Base-by-base conservation (phyloP, 1,284 basidiomycete species). In the Pterulicium gracile region DNA sequence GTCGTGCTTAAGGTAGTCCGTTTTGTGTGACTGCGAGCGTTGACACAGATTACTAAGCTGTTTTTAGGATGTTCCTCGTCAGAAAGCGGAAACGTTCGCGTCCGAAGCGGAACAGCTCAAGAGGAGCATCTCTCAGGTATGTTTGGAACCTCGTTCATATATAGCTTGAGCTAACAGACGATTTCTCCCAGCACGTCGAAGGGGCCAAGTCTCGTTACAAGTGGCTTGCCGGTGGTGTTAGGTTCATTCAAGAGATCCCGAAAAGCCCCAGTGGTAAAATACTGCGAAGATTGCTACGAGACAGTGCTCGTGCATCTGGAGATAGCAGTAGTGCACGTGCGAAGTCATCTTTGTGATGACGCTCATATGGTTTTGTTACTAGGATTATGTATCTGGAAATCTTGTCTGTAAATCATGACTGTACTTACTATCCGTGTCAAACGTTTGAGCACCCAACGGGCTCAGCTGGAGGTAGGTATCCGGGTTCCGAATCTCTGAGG, bases 251-350 rank as follows among this genome's bases (percentile, higher is more conserved):
- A 41, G 62, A 56, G 0, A 77, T 88, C 44, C 84, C 84, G 3
- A 88, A 81, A 68, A 85, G 79, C 54, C 77, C 83, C 4, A 80
- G 77, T 36, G 82, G 82, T 23, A 84, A 84, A 59, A 67, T 84
- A 4, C 53, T 75, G 34, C 55, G 74, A 17, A 60, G 73, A 3
- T 54, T 73, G 42, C 52, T 75, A 42, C 60, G 69, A 35, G 69
- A 72, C 3, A 55, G 49, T 21, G 71, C 69, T 2, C 49, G 56
- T 21, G 34, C 18, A 13, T n/a, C 52, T 21, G 48, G 43, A 34
- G 27, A n/a, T n/a, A n/a, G n/a, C n/a, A n/a, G n/a, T n/a, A n/a
- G n/a, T 32, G 27, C 27, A 7, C 10, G n/a, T n/a, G 27, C 27
- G 7, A 32, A 32, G n/a, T 32, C 27, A 32, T 10, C 27, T n/a